These are phyloP conservation scores for Amylostereum areolatum DNA, from an alignment of 1,284 basidiomycete genomes.

Conservation along the genomic window DNA sequence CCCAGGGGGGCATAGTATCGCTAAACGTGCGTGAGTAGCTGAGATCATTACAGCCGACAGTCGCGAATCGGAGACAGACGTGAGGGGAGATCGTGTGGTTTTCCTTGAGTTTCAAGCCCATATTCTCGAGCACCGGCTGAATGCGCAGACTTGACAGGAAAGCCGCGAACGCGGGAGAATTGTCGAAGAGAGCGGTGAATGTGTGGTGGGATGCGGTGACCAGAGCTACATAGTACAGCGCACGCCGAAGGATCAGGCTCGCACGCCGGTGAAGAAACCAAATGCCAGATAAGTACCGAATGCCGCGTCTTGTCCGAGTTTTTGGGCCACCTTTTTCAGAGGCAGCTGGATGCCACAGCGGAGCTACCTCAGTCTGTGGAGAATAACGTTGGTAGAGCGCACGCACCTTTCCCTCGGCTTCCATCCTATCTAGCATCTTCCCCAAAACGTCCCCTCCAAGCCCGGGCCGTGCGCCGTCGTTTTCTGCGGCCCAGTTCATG, in stretches of 20 bases:
- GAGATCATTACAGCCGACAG: background rate
- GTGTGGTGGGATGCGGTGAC: background rate
- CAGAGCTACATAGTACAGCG: too few species aligned
- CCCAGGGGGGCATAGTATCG: background rate
- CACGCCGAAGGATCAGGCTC: too few species aligned
- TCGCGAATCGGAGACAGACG: slow-evolving; percentile 1
- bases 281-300: too few species aligned
- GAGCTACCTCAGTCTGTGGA: background rate
- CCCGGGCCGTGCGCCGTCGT: background rate
- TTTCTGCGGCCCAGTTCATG: slow-evolving; percentile 34
- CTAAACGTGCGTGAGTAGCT: background rate
- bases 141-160: slow-evolving; percentile 18
- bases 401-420: background rate
- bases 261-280: too few species aligned
- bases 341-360: slow-evolving; percentile 6
- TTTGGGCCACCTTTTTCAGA: too few species aligned
- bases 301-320: too few species aligned
- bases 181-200: slow-evolving; percentile 19
- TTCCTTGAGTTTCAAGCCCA: slow-evolving; percentile 13
- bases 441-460: background rate
- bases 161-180: slow-evolving; percentile 18
- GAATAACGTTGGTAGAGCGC: too few species aligned
- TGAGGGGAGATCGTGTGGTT: slow-evolving; percentile 10
- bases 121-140: slow-evolving; percentile 8
- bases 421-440: background rate